Base-by-base conservation (phyloP, 805 yeast species). In the Pichia insulana region DNA sequence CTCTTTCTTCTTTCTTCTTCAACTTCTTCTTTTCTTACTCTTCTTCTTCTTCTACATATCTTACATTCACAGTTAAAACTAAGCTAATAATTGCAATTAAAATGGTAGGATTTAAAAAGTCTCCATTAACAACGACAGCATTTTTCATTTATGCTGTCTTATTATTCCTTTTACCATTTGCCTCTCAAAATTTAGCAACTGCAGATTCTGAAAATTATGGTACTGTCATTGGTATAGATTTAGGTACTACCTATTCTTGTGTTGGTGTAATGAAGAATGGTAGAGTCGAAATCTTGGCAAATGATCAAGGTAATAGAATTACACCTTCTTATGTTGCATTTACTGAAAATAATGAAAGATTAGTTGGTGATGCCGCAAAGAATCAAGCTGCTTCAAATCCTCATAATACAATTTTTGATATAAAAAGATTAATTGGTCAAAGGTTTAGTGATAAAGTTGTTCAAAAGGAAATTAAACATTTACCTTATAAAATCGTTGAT, bases 351-450 rank as follows among this genome's bases (percentile, higher is more conserved):
- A 76, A 89, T 33, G 97, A 90, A 71, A 83, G 96, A 71, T 74
- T 88, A 58, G 88, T 88, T 56, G 96, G 96, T 67, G 96, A 88
- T 69, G 95, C 97, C 55, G 97, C 97, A 48, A 90, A 90, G 80
- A 89, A 90, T 69, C 97, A 90, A 72, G 96, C 96, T 44, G 96
- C 97, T 52, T 84, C 89, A 80, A 90, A 90, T 71, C 97, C 97
- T 41, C 54, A 70, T 47, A 89, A 89, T 76, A 89, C 97, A 36
- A 89, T 89, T 48, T 89, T 89, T 59, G 97, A 89, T 59, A 95
- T 95, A 58, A 89, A 89, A 74, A 83, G 97, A 72, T 77, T 89
- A 63, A 89, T 89, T 62, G 95, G 94, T 55, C 79, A 80, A 71
- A 76, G 85, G 61, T 85, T 80, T 58, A 65, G 68, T 52, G 96